Conservation (phyloP, 2,329 filamentous ascomycete genomes). For the Colletotrichum liriopes region DNA sequence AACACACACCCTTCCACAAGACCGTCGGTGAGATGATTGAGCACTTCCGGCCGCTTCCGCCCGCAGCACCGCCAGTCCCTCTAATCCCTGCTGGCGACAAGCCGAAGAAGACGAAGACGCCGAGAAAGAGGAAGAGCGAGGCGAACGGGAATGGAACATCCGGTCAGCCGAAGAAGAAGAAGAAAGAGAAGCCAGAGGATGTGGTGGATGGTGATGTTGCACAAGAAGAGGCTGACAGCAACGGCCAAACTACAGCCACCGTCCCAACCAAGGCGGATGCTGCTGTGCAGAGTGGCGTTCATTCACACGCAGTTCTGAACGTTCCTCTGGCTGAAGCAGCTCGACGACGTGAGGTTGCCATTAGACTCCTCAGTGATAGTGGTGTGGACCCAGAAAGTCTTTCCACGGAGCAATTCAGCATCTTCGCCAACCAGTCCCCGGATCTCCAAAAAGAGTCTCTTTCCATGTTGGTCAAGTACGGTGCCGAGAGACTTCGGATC, state of each 20-base stretch:
- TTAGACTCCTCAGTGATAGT: slow-evolving; percentile 62
- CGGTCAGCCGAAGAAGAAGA: slow-evolving; percentile 43
- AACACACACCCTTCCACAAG: slow-evolving; percentile 71
- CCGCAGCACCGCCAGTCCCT: slow-evolving; percentile 47
- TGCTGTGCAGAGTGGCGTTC: slow-evolving; percentile 42
- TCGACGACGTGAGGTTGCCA: slow-evolving; percentile 65
- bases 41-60: slow-evolving; percentile 63
- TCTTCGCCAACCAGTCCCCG: slow-evolving; percentile 73
- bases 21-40: slow-evolving; percentile 67
- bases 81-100: slow-evolving; percentile 45
- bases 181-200: slow-evolving; percentile 31
- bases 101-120: slow-evolving; percentile 49
- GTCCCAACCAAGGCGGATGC: slow-evolving; percentile 35
- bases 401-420: slow-evolving; percentile 70
- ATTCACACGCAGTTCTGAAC: slow-evolving; percentile 41
- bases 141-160: slow-evolving; percentile 42
- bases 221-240: slow-evolving; percentile 18
- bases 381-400: slow-evolving; percentile 68
- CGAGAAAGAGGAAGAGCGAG: slow-evolving; percentile 46
- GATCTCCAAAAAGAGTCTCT: slow-evolving; percentile 69
- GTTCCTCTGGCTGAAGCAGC: slow-evolving; percentile 63
- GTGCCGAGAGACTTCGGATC: slow-evolving; percentile 70
- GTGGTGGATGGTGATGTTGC: slow-evolving; percentile 1
- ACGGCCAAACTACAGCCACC: slow-evolving; percentile 1
- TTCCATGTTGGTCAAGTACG: slow-evolving; percentile 70